Evolutionary conservation across 179 eudicot genomes (phyloP).

Genomic region (Spinacia oleracea): DNA sequence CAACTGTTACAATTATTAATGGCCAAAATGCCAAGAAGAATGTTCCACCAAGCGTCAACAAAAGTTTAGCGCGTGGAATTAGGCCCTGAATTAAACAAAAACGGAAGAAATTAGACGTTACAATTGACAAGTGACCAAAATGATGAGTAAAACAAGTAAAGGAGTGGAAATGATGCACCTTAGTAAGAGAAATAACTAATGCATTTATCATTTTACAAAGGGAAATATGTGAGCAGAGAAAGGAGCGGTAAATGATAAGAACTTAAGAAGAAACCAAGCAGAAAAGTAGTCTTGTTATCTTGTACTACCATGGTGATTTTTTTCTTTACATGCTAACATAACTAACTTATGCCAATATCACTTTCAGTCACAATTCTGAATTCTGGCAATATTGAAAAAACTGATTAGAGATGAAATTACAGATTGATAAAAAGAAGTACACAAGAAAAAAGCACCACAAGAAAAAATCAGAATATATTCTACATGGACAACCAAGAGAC

Average conservation of each 20-base stretch:
- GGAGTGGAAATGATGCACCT: neutral
- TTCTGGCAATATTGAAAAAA: neutral
- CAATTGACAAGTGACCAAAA: neutral
- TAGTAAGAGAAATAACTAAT: neutral
- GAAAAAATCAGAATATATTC: neutral
- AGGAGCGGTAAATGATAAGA: neutral
- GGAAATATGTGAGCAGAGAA: neutral
- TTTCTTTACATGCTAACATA: neutral
- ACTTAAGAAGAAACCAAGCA: neutral
- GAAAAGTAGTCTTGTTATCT: too few relatives aligned
- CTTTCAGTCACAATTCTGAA: neutral
- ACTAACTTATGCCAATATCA: neutral
- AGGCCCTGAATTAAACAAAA: constrained; percentile 57
- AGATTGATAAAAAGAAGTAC: neutral
- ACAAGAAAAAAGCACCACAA: neutral
- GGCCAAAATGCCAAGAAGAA: constrained; percentile 86
- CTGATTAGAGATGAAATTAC: neutral
- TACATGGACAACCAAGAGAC: neutral
- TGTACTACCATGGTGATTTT: neutral
- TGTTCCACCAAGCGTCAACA: constrained; percentile 77
- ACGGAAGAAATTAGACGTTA: neutral
- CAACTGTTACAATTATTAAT: constrained; percentile 61
- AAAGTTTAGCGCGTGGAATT: constrained; percentile 73
- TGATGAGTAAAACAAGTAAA: constrained; percentile 3
- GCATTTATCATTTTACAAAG: neutral